Evolutionary conservation across 2,329 filamentous ascomycete genomes (phyloP), one percentile per base, ranked within the genome.

Genomic region (Aureobasidium pullulans): DNA sequence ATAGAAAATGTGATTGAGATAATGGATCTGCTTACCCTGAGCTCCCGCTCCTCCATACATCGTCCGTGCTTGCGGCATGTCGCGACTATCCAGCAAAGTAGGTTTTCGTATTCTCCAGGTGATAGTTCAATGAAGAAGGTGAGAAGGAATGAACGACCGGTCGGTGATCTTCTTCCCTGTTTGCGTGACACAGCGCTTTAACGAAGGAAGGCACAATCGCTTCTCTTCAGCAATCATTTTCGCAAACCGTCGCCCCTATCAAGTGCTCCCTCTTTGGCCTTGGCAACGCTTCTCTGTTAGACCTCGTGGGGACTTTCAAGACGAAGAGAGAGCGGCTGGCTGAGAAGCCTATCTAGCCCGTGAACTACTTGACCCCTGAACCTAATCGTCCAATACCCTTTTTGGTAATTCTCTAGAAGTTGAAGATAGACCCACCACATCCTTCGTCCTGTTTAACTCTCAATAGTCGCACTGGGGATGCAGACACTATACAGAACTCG

Each of bases 51-150:
- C 37, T 54, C 37, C 50, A 34, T 40, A 34, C 40, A 46, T 56
- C 52, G 39, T 56, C 52, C 40, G 40, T 56, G 52, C 52, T 56
- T 56, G 31, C 40, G 50, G 50, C 50, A 54, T 54, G 10, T 34
- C 13, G 19, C 19, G 15, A 42, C 49, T 32, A 53, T 53, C 36
- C 49, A 29, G 34, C 16, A 54, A 43, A 37, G 42, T 19, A 32
- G 15, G 40, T 31, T 42, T 32, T 6, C 7, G 6, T 16, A 3
- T n/a, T 28, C 13, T 4, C n/a, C 15, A 42, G 10, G 6, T 28
- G 37, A n/a, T 2, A 40, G 15, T 36, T 40, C 34, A 4, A 29
- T 6, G 15, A 4, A 29, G 13, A 7, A 31, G 29, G 47, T 28
- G 19, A 29, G 16, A 42, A 42, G 23, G 34, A 43, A 6, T 11